phyloP scores from a whole-genome alignment of 306 rosid genomes.

The Inga oerstediana region DNA sequence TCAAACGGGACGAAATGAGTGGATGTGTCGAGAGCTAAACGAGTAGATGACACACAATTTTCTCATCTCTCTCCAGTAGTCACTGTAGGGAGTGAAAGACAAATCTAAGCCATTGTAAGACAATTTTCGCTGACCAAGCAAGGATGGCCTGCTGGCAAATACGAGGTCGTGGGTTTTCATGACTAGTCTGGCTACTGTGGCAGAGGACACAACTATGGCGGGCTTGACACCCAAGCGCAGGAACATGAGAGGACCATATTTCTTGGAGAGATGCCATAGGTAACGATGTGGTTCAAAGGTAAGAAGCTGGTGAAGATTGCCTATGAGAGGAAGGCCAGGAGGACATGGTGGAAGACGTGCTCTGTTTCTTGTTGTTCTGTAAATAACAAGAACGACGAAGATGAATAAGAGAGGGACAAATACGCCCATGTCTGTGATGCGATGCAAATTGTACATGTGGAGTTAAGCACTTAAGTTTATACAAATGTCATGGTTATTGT shows the following conservation, averaged over 20 bases:
- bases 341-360: not conserved
- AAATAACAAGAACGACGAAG: not conserved
- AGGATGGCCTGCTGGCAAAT: not conserved
- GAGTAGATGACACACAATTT: slow-evolving; percentile 46
- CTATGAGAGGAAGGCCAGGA: not conserved
- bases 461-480: not conserved
- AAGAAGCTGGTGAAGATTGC: not conserved
- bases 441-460: too few species aligned
- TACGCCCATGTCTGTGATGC: not conserved
- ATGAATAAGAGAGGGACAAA: not conserved
- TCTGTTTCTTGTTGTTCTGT: not conserved
- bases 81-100: slow-evolving; percentile 45
- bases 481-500: too few species aligned
- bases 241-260: not conserved
- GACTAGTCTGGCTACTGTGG: not conserved
- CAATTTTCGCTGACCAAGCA: slow-evolving; percentile 16
- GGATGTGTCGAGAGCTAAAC: slow-evolving; percentile 34
- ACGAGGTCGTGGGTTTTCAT: not conserved
- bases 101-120: slow-evolving; percentile 55
- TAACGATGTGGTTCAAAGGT: too few species aligned
- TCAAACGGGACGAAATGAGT: slow-evolving; percentile 29
- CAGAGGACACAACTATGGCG: not conserved
- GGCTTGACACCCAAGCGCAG: not conserved
- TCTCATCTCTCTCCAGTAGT: slow-evolving; percentile 53
- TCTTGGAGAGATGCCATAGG: too few species aligned